Evolutionary conservation across 108 stramenopile species (phyloP).

Genomic region (Craspedostauros australis): DNA sequence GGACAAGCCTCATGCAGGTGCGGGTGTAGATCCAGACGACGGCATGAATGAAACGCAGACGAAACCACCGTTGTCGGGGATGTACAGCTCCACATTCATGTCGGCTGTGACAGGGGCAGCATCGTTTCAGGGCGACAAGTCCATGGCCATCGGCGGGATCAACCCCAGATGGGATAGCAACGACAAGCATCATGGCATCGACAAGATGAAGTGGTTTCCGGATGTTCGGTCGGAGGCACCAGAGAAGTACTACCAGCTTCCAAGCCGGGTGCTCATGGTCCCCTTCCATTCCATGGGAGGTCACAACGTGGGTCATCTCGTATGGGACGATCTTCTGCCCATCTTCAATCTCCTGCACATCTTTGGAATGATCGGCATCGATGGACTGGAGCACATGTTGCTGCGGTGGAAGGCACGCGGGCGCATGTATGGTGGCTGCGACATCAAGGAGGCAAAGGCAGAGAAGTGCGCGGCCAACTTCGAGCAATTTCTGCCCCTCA

Average conservation of each 20-base stretch:
- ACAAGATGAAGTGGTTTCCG: conserved; percentile 37
- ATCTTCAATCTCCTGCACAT: conserved; percentile 36
- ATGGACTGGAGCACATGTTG: not conserved
- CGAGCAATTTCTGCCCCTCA: conserved; percentile 37
- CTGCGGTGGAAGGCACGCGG: conserved; percentile 20
- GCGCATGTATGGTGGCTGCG: conserved; percentile 23
- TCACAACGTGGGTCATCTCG: conserved; percentile 26
- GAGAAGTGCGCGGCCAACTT: conserved; percentile 14
- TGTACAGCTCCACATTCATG: conserved; percentile 3
- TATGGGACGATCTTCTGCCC: conserved; percentile 37
- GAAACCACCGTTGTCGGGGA: not conserved
- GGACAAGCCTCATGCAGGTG: too few relatives aligned
- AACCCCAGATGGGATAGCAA: conserved; percentile 36
- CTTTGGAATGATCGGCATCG: not conserved
- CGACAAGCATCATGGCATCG: conserved; percentile 17
- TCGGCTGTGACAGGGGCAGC: not conserved
- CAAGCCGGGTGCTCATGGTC: conserved; percentile 27
- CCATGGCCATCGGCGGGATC: conserved; percentile 36
- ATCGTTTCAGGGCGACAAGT: not conserved
- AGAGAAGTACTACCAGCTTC: conserved; percentile 22
- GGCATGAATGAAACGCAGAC: conserved; percentile 1
- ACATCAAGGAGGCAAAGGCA: conserved; percentile 20
- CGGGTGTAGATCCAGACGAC: too few relatives aligned
- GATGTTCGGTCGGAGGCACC: conserved; percentile 1
- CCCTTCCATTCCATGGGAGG: conserved; percentile 20